Evolutionary conservation across 768 basidiomycete species (phyloP), one percentile per base, ranked within the genome.

Genomic region (Peribolospora kevripleyi): DNA sequence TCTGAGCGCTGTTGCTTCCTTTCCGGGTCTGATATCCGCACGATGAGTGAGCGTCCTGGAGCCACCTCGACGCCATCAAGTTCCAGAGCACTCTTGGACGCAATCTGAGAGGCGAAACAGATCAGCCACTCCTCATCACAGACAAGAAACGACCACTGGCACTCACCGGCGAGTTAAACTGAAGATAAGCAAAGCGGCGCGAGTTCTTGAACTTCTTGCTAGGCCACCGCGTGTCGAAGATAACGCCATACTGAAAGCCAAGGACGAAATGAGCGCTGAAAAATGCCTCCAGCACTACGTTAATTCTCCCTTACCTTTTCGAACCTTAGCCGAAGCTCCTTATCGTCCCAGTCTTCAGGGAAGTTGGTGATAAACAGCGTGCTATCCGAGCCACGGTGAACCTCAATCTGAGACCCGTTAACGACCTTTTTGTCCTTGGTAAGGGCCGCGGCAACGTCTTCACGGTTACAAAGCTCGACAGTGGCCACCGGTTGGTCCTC

Each of bases 311-410:
- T 50, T 57, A 90, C 90, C 71, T 79, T 74, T 53, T 74, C 75
- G 65, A 98, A 93, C 9, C 93, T 65, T 48, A 77, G 70, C 37
- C 87, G 72, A 54, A 97, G 75, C 40, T 69, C 74, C 1, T 70
- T 69, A 65, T 97, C 90, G 62, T 93, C 87, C 10, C 75, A 73
- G 13, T 75, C 72, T 65, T 85, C 83, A 0, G 90, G 81, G 69
- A 95, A 97, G 69, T 97, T 98, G 13, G 93, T 90, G 52, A 93
- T 79, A 67, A 90, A 98, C 3, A 98, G 68, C 4, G 90, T 97
- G 3, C 86, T 87, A 60, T 81, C 76, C 88, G 88, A 93, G 2
- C 84, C 87, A 47, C 91, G 72, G 64, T 88, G 80, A 3, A 97
- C 88, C 6, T 76, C 72, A 14, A 95, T 72, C 65, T 93, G 87